Percentiles rank a stretch among this genome's conserved stretches.
These are phyloP conservation scores for Gymnopilus dilepis DNA, from an alignment of 768 basidiomycete species.

Conservation along the genomic window DNA sequence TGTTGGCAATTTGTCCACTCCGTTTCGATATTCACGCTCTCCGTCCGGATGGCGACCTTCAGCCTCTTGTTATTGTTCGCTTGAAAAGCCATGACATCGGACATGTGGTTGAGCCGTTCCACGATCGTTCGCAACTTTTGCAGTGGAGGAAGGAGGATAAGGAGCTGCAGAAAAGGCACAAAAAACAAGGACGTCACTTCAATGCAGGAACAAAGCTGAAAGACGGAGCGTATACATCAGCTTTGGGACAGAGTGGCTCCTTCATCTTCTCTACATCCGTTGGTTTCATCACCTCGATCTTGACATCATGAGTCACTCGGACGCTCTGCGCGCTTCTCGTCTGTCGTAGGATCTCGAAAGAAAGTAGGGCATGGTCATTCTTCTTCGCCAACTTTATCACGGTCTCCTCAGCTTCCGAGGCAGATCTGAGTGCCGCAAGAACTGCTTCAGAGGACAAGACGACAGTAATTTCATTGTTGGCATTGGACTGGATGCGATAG, in stretches of 20 bases:
- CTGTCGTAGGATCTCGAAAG: slow-evolving; percentile 73
- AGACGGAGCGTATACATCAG: slow-evolving; percentile 62
- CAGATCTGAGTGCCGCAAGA: slow-evolving; percentile 73
- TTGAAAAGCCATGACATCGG: slow-evolving; percentile 68
- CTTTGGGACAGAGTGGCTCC: slow-evolving; percentile 87
- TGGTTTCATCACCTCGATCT: slow-evolving; percentile 80
- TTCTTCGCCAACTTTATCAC: slow-evolving; percentile 90
- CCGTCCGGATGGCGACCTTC: slow-evolving; percentile 63
- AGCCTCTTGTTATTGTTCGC: slow-evolving; percentile 69
- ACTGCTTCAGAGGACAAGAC: slow-evolving; percentile 77
- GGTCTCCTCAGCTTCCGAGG: slow-evolving; percentile 66
- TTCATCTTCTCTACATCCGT: slow-evolving; percentile 71
- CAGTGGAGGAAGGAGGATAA: slow-evolving; percentile 77
- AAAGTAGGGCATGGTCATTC: slow-evolving; percentile 76
- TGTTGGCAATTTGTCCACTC: slow-evolving; percentile 78
- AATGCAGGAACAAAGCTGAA: too few relatives aligned
- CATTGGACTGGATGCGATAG: slow-evolving; percentile 88
- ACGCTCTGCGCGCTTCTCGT: slow-evolving; percentile 69
- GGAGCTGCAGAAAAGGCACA: slow-evolving; percentile 51
- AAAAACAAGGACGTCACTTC: too few relatives aligned
- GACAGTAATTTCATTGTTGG: slow-evolving; percentile 80
- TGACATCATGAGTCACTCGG: slow-evolving; percentile 78
- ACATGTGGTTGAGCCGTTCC: slow-evolving; percentile 73
- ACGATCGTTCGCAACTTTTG: slow-evolving; percentile 79
- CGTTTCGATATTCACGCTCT: slow-evolving; percentile 78